phyloP scores from a whole-genome alignment of 164 flowering plant genomes.

The Vitis amurensis region DNA sequence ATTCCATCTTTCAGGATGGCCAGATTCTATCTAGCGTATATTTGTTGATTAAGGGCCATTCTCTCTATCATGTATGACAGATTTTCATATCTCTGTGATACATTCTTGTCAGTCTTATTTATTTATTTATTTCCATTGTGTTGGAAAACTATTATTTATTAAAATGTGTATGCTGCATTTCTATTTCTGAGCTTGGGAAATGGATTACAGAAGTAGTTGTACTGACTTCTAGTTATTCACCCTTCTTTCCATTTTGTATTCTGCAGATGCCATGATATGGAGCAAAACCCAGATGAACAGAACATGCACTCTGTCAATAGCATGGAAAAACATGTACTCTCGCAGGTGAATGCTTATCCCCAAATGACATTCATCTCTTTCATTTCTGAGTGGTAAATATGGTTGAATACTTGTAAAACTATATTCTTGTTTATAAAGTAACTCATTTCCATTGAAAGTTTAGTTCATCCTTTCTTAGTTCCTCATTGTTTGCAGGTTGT shows the following conservation, averaged over 20 bases:
- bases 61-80: too few species aligned
- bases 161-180: too few species aligned
- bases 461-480: neutral
- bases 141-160: too few species aligned
- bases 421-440: too few species aligned
- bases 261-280: conserved; percentile 39
- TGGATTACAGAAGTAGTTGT: too few species aligned
- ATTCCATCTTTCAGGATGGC: too few species aligned
- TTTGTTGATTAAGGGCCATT: too few species aligned
- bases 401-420: neutral
- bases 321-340: conserved; percentile 31
- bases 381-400: neutral
- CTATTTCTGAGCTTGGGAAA: too few species aligned
- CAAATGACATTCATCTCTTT: neutral
- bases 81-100: too few species aligned
- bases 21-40: too few species aligned
- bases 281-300: conserved; percentile 9
- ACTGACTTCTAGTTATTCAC: neutral
- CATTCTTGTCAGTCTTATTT: too few species aligned
- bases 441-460: neutral
- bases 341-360: conserved; percentile 18
- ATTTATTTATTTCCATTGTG: too few species aligned
- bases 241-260: neutral
- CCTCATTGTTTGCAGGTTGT: conserved; percentile 30
- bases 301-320: conserved; percentile 21